Percentiles rank a stretch among this genome's conserved stretches.
Conservation (phyloP, 139 green algal species). For the Auxenochlorella pyrenoidosa region DNA sequence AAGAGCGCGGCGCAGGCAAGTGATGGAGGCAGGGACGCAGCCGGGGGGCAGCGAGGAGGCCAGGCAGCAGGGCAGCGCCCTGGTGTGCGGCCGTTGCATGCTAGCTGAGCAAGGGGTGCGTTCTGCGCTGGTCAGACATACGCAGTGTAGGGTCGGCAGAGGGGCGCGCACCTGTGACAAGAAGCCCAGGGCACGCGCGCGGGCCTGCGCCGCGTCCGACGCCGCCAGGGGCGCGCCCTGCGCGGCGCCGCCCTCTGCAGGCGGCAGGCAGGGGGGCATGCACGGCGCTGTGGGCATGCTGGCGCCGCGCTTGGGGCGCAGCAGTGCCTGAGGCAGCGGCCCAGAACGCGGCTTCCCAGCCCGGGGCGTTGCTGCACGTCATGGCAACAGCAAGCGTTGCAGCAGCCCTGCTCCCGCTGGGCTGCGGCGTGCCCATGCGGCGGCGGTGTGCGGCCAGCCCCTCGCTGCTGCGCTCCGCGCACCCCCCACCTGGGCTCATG, state of each 20-base stretch:
- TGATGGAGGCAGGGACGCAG: not conserved
- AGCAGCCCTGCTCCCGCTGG: too few species aligned
- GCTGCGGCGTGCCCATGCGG: too few species aligned
- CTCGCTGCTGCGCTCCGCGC: too few species aligned
- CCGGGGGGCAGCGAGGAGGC: not conserved
- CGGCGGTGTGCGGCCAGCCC: too few species aligned
- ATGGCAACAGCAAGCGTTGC: too few species aligned
- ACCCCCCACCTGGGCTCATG: slow-evolving; percentile 11
- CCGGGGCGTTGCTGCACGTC: too few species aligned
- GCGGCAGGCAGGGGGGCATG: not conserved
- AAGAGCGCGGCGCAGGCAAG: not conserved
- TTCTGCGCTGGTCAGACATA: too few species aligned
- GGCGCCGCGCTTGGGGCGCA: not conserved
- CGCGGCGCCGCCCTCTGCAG: not conserved
- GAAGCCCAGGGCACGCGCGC: slow-evolving; percentile 24
- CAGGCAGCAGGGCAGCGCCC: not conserved
- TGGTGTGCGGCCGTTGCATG: too few species aligned
- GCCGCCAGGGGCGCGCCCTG: not conserved
- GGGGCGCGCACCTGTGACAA: slow-evolving; percentile 11
- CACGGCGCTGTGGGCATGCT: not conserved
- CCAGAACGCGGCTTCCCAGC: too few species aligned
- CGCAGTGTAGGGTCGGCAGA: too few species aligned
- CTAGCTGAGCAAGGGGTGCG: too few species aligned
- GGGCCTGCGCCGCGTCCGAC: not conserved
- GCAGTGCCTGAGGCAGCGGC: too few species aligned